Conservation (phyloP, 164 flowering plant species). For the Chimonanthus praecox region DNA sequence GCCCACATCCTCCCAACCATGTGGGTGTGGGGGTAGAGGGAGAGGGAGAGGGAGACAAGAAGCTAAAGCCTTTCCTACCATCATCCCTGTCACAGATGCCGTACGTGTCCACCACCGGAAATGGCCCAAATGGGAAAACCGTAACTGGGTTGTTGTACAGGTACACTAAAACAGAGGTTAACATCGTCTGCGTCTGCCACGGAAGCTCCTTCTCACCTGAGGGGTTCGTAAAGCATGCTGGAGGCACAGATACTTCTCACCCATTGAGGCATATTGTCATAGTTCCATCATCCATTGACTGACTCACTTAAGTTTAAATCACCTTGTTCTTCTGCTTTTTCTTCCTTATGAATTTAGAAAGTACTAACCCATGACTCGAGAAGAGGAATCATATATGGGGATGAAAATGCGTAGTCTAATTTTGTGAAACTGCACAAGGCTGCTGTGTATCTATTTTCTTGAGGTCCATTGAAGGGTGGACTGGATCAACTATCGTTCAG, state of each 20-base stretch:
- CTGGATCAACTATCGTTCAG: background rate
- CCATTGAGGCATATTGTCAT: slow-evolving; percentile 58
- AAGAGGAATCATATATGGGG: background rate
- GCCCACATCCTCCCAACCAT: slow-evolving; percentile 14
- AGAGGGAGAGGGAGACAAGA: background rate
- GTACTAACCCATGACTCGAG: background rate
- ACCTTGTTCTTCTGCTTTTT: background rate
- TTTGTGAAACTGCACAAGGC: background rate
- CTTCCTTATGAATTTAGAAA: background rate
- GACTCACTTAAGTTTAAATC: background rate
- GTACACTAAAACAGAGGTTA: slow-evolving; percentile 53
- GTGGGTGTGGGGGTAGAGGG: too few species aligned
- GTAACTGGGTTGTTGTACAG: slow-evolving; percentile 59
- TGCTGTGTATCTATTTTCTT: too few species aligned
- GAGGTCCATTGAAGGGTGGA: background rate
- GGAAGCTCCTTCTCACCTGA: slow-evolving; percentile 67
- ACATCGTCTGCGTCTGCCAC: slow-evolving; percentile 75
- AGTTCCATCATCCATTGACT: slow-evolving; percentile 33
- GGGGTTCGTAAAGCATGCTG: slow-evolving; percentile 71
- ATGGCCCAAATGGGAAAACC: slow-evolving; percentile 71
- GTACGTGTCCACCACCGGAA: slow-evolving; percentile 57
- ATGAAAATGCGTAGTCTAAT: background rate
- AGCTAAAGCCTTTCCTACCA: background rate
- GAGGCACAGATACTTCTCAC: slow-evolving; percentile 46
- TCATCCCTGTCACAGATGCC: slow-evolving; percentile 44